Base-by-base conservation (phyloP, 2,329 filamentous ascomycete genomes). In the Tolypocladium guangdongense region DNA sequence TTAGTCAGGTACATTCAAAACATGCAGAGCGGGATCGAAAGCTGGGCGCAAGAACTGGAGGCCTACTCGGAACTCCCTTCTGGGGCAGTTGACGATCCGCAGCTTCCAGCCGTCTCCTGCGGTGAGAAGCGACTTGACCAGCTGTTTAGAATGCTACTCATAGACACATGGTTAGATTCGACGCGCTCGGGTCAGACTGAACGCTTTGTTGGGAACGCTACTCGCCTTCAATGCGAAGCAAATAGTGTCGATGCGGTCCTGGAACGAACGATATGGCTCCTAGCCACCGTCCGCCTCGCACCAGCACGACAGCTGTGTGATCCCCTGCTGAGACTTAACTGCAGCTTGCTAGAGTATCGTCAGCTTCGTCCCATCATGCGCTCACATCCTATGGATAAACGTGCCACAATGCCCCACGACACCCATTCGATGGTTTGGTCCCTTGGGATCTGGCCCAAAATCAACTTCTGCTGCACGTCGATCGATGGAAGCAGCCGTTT, bases 251-350 rank as follows among this genome's bases (percentile, higher is more conserved):
- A 66, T 53, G 20, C 64, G 62, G 16, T 52, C 55, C 51, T 49
- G 51, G 48, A 66, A 60, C 39, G 59, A 57, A 41, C 47, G 37
- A 53, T 63, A 64, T 53, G 61, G 58, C 58, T 66, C 64, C 64
- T 62, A 66, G 27, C 57, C 58, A 49, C 63, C 62, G 45, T 65
- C 62, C 49, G 60, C 58, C 53, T 55, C 59, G 53, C 60, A 64
- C 62, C 62, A 65, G 50, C 52, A 53, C 47, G 59, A 55, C 51
- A 62, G 53, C 37, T 57, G 59, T 5, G 60, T 57, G 20, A 54
- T 49, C n/a, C 63, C 64, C 43, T 62, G 60, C 52, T 66, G 63
- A 7, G 63, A 60, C 14, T 54, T n/a, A 7, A 63, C 51, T 12
- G 64, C 61, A 37, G 58, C 51, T 48, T 58, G 47, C 57, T 62